These are phyloP conservation scores for Brasenia schreberi DNA, from an alignment of 164 flowering plant genomes.

Conservation along the genomic window DNA sequence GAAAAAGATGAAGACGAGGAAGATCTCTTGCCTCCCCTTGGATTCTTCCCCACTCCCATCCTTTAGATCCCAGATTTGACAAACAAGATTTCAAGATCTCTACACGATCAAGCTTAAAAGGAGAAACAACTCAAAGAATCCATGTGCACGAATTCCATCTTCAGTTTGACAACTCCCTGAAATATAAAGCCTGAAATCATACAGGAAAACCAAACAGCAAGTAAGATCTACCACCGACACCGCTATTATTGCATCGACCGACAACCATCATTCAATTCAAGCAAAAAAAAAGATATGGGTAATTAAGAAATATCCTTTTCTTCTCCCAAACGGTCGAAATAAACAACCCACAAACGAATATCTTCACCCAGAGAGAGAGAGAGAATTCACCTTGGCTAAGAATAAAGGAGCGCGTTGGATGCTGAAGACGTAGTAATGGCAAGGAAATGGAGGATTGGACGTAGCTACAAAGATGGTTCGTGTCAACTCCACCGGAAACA, in stretches of 20 bases:
- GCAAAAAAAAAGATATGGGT: neutral
- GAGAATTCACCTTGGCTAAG: neutral
- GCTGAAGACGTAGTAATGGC: neutral
- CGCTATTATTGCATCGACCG: neutral
- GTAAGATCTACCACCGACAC: neutral
- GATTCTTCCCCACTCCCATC: conserved; percentile 28
- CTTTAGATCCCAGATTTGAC: neutral
- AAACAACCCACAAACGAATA: neutral
- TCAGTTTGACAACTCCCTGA: no score
- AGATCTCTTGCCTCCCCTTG: conserved; percentile 30
- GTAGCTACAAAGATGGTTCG: neutral
- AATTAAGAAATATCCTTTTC: neutral
- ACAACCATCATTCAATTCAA: neutral
- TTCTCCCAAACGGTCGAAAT: neutral
- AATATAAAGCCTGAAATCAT: neutral
- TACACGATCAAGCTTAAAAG: neutral
- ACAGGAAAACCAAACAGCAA: neutral
- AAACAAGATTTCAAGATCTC: neutral
- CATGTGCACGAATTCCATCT: neutral
- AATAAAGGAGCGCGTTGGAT: neutral
- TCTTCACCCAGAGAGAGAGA: neutral
- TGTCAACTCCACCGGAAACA: neutral
- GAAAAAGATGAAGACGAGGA: conserved; percentile 33
- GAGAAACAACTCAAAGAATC: neutral
- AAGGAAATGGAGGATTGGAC: neutral